A percentile compares a stretch with the other conserved stretches of the same genome.
Conservation (phyloP, 2,329 filamentous ascomycete species). For the Daldinia eschscholtzii region DNA sequence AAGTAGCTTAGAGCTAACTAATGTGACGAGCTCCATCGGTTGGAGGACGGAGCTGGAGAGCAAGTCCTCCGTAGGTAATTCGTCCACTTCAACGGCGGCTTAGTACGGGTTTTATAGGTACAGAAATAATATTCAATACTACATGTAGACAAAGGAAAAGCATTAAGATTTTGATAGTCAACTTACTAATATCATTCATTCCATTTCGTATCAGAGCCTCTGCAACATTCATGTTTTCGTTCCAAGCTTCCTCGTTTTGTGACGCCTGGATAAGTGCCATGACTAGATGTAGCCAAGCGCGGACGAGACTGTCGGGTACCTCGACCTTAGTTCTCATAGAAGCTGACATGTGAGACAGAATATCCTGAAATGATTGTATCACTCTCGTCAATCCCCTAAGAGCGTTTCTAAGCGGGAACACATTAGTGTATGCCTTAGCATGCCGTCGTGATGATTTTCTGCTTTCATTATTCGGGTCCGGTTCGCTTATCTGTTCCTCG, state of each 20-base stretch:
- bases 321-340: conserved; percentile 50
- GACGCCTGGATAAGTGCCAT: conserved; percentile 54
- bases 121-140: neutral
- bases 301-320: conserved; percentile 55
- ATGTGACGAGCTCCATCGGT: conserved; percentile 59
- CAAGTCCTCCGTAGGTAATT: conserved; percentile 52
- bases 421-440: conserved; percentile 2
- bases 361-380: conserved; percentile 39
- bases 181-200: conserved; percentile 53
- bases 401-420: conserved; percentile 17
- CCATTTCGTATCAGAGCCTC: conserved; percentile 53
- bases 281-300: conserved; percentile 59
- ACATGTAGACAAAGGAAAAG: neutral
- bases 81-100: conserved; percentile 45
- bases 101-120: conserved; percentile 3
- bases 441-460: neutral
- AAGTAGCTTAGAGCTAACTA: conserved; percentile 57
- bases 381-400: conserved; percentile 36
- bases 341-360: conserved; percentile 42
- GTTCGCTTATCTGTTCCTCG: conserved; percentile 9
- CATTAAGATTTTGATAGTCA: neutral
- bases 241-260: conserved; percentile 45
- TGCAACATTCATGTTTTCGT: conserved; percentile 50
- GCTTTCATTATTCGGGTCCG: conserved; percentile 5
- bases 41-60: conserved; percentile 56